phyloP scores from a whole-genome alignment of 345 rosid species.

The Trapa incisa region DNA sequence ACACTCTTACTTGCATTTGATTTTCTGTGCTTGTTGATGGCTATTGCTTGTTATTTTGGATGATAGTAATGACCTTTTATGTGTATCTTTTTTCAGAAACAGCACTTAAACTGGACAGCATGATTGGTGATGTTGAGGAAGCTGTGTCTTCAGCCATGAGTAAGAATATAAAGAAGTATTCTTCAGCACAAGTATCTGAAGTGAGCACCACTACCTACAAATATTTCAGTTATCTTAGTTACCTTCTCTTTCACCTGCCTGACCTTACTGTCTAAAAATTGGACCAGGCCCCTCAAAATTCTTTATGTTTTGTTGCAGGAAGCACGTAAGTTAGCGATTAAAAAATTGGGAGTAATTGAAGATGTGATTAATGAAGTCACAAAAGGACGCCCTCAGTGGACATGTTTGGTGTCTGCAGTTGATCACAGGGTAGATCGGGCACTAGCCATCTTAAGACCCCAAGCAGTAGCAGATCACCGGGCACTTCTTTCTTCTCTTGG shows the following conservation, averaged over 20 bases:
- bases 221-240: background rate
- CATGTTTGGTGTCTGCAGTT: conserved; percentile 61
- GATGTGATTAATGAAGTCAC: conserved; percentile 50
- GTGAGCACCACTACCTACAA: conserved; percentile 26
- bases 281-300: background rate
- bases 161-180: conserved; percentile 39
- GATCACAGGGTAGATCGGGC: conserved; percentile 91
- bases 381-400: conserved; percentile 64
- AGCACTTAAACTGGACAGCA: conserved; percentile 64
- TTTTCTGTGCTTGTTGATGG: background rate
- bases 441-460: conserved; percentile 80
- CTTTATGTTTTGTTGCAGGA: conserved; percentile 33
- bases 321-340: conserved; percentile 40
- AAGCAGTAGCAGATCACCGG: conserved; percentile 79
- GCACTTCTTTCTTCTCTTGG: conserved; percentile 68
- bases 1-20: background rate
- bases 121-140: conserved; percentile 90
- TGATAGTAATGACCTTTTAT: background rate
- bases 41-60: background rate
- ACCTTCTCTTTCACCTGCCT: background rate
- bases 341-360: conserved; percentile 49
- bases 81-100: conserved; percentile 53
- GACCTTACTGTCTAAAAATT: background rate
- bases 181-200: conserved; percentile 37
- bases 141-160: conserved; percentile 58